These are phyloP conservation scores for Colletotrichum siamense DNA, from an alignment of 2,329 filamentous ascomycete species.

Conservation along the genomic window DNA sequence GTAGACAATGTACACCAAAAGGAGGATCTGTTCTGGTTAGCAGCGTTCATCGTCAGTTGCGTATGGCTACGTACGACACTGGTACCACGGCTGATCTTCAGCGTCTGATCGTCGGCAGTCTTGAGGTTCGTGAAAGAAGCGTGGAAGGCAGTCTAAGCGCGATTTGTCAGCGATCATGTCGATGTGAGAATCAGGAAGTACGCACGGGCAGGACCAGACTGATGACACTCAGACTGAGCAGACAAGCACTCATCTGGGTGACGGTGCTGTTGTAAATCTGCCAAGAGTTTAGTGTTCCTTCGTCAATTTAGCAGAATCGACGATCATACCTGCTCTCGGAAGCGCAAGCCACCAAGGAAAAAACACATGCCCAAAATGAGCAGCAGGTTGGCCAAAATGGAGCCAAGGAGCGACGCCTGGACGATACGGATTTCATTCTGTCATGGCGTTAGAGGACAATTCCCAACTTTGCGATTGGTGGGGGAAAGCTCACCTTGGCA, in stretches of 20 bases:
- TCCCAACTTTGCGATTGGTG: not conserved
- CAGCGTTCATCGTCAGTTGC: not conserved
- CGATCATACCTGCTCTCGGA: conserved; percentile 75
- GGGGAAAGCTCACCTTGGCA: conserved; percentile 61
- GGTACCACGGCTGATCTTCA: conserved; percentile 88
- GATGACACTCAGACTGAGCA: conserved; percentile 88
- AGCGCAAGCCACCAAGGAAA: conserved; percentile 83
- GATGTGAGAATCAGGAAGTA: conserved; percentile 41
- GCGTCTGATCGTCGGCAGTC: conserved; percentile 71
- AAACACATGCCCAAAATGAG: conserved; percentile 94
- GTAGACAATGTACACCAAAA: conserved; percentile 84
- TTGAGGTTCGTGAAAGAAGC: conserved; percentile 74
- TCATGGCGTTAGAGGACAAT: not conserved
- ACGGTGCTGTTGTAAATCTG: conserved; percentile 93
- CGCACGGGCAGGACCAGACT: conserved; percentile 82
- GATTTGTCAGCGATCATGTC: conserved; percentile 30
- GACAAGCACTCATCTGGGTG: conserved; percentile 93
- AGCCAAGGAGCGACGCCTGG: conserved; percentile 87
- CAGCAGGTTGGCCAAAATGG: conserved; percentile 86
- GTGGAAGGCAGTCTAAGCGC: conserved; percentile 80
- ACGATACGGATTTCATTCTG: conserved; percentile 87
- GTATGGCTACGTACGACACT: conserved; percentile 69
- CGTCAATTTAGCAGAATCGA: not conserved
- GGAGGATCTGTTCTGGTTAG: conserved; percentile 61
- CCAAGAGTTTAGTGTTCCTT: not conserved